A percentile compares a stretch with the other conserved stretches of the same genome.
phyloP scores from a whole-genome alignment of 495 filamentous ascomycete species.

The Hypoxylon rickii region DNA sequence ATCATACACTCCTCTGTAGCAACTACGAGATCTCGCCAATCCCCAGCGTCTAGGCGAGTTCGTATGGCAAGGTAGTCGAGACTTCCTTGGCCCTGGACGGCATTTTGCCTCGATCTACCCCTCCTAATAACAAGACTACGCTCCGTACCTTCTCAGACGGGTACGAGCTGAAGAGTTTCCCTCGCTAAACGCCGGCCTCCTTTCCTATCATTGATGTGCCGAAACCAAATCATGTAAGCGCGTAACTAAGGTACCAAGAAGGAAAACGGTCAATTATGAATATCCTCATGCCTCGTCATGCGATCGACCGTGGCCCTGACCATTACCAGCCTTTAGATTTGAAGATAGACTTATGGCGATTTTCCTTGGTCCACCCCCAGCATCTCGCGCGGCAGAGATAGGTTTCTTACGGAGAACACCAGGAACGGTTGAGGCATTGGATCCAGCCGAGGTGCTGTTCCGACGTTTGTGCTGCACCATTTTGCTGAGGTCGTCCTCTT shows the following conservation, averaged over 20 bases:
- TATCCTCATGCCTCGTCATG: slow-evolving; percentile 25
- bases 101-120: slow-evolving; percentile 17
- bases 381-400: slow-evolving; percentile 29
- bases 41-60: background rate
- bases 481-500: slow-evolving; percentile 82
- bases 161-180: slow-evolving; percentile 22
- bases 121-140: slow-evolving; percentile 19
- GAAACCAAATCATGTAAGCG: slow-evolving; percentile 29
- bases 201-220: slow-evolving; percentile 34
- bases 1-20: background rate
- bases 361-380: slow-evolving; percentile 42
- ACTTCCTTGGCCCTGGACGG: slow-evolving; percentile 1
- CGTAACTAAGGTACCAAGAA: slow-evolving; percentile 23
- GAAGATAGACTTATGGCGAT: slow-evolving; percentile 53
- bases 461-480: slow-evolving; percentile 70
- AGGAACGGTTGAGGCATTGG: slow-evolving; percentile 28
- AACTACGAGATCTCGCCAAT: background rate
- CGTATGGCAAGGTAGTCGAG: no score
- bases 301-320: slow-evolving; percentile 25
- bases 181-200: slow-evolving; percentile 37
- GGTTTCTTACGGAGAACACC: slow-evolving; percentile 33
- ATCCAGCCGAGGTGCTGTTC: slow-evolving; percentile 52
- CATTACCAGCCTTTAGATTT: slow-evolving; percentile 36
- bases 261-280: slow-evolving; percentile 9
- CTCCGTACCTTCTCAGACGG: slow-evolving; percentile 12